Evolutionary conservation across 2,329 filamentous ascomycete species (phyloP), one percentile per base, ranked within the genome.

Genomic region (Hymenoscyphus linearis): DNA sequence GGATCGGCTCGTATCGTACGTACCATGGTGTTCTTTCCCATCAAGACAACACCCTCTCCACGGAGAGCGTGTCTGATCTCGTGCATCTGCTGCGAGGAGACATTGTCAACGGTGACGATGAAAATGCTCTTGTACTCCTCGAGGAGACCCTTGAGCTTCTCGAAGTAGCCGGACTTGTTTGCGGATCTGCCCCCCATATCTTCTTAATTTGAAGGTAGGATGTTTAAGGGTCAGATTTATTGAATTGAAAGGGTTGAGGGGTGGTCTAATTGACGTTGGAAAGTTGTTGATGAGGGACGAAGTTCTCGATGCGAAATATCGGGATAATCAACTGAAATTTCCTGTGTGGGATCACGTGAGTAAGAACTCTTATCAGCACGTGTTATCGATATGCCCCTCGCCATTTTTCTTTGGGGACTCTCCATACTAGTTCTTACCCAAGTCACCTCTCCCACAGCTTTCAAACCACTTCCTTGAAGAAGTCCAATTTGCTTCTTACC

Each of bases 1-100:
- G 18, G 22, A 47, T 7, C n/a, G 12, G n/a, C 18, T 22, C n/a
- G 40, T 2, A 47, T 47, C 2, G 40, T 25, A 54, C 64, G 55
- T 80, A 95, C 93, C 95, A 99, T 99, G 81, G 95, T 99, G 88
- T 99, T 99, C 89, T 97, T 98, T 78, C 93, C 95, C 95, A 98
- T 98, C 82, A 99, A 85, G 74, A 99, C 93, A 73, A 98, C 90
- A 81, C 86, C 93, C 80, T 96, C 82, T 67, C 88, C 89, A 78
- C 95, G 93, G 79, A 99, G 90, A 75, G 91, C 81, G 75, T 88
- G 82, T 79, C 95, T 90, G 80, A 99, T 98, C 87, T 99, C 95
- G 91, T 99, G 95, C 96, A 99, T 99, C 88, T 99, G 96, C 88
- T 99, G 95, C 73, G 95, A 99, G 80, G 89, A 91, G 87, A 99